Percentiles rank a stretch among this genome's conserved stretches.
Conservation (phyloP, 1,284 basidiomycete species). For the Melampsora larici-populina region DNA sequence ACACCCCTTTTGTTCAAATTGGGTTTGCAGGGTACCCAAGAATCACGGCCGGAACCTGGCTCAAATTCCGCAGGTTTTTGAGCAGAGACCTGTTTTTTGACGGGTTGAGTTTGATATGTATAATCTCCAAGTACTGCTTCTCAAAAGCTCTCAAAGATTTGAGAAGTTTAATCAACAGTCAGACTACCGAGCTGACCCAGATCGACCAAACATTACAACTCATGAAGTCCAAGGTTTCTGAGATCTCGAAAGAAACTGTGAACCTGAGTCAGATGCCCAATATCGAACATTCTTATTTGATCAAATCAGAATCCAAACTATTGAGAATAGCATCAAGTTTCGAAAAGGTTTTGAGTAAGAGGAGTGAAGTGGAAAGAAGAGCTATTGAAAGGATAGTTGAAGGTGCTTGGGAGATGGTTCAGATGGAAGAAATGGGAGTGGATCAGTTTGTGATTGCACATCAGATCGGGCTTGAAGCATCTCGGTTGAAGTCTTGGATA, state of each 20-base stretch:
- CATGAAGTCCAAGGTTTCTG: neutral
- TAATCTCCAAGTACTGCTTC: too few relatives aligned
- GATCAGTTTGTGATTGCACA: constrained; percentile 6
- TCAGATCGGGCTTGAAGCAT: constrained; percentile 10
- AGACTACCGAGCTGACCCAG: neutral
- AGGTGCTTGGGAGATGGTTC: neutral
- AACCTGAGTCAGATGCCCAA: neutral
- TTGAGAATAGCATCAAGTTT: neutral
- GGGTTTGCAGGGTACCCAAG: too few relatives aligned
- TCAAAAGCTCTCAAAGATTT: neutral
- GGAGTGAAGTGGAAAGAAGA: constrained; percentile 10
- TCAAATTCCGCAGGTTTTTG: too few relatives aligned
- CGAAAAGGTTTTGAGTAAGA: constrained; percentile 1
- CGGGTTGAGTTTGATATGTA: too few relatives aligned
- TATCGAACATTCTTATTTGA: constrained; percentile 6
- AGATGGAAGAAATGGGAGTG: neutral
- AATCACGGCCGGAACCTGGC: too few relatives aligned
- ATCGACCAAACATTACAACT: constrained; percentile 17
- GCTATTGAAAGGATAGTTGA: neutral
- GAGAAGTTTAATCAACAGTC: constrained; percentile 8
- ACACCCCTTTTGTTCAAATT: too few relatives aligned
- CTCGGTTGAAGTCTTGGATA: constrained; percentile 14
- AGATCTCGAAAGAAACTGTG: constrained; percentile 1
- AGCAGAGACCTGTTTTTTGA: too few relatives aligned
- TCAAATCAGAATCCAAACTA: neutral